A percentile compares a stretch with the other conserved stretches of the same genome.
These are phyloP conservation scores for Candida endomychidarum DNA, from an alignment of 805 yeast genomes.

Conservation along the genomic window DNA sequence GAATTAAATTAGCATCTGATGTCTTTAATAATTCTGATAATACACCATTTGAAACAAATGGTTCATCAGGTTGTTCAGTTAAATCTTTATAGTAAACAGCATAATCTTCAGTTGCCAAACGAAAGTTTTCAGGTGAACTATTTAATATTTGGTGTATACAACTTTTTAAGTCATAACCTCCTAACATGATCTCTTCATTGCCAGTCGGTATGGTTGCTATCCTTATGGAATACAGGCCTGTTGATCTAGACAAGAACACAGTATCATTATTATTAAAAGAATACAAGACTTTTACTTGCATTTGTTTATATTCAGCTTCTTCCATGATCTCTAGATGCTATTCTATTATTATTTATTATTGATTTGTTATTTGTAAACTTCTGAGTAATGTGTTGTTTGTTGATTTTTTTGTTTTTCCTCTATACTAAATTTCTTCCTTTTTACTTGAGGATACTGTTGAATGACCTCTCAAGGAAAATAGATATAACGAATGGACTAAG, in stretches of 20 bases:
- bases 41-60: constrained; percentile 44
- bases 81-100: constrained; percentile 47
- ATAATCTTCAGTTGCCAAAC: constrained; percentile 38
- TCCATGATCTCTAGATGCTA: constrained; percentile 3
- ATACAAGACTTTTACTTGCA: constrained; percentile 47
- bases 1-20: constrained; percentile 28
- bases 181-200: constrained; percentile 33
- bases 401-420: not conserved
- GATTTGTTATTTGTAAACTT: not conserved
- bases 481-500: constrained; percentile 4
- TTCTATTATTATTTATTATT: not conserved
- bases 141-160: constrained; percentile 39
- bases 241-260: constrained; percentile 43
- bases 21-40: constrained; percentile 30
- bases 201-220: constrained; percentile 36
- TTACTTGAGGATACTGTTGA: not conserved
- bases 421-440: not conserved
- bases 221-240: constrained; percentile 32
- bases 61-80: constrained; percentile 50
- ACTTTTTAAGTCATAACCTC: constrained; percentile 41
- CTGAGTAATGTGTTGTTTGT: not conserved
- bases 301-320: constrained; percentile 28
- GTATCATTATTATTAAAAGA: constrained; percentile 44
- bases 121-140: constrained; percentile 45
- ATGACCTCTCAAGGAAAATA: constrained; percentile 2